Evolutionary conservation across 2,329 filamentous ascomycete genomes (phyloP).

Genomic region (Lasiodiplodia sp.): DNA sequence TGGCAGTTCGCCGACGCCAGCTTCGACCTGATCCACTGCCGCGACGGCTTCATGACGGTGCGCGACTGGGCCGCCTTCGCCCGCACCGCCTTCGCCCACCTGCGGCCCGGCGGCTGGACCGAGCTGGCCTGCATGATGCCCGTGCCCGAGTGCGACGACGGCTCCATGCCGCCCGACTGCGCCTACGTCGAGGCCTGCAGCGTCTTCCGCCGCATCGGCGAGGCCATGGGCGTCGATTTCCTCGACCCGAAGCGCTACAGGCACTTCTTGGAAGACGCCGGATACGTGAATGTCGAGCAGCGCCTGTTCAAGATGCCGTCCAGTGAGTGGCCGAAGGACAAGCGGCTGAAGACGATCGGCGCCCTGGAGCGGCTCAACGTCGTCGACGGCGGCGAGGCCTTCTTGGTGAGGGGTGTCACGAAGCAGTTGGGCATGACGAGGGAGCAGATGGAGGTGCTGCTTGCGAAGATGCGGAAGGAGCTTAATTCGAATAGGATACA

Average conservation of each 20-base stretch:
- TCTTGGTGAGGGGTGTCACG: neutral
- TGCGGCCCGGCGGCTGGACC: conserved; percentile 60
- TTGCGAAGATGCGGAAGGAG: neutral
- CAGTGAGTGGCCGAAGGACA: neutral
- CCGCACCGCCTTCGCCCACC: conserved; percentile 46
- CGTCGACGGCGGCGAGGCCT: neutral
- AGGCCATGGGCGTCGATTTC: neutral
- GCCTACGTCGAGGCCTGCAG: neutral
- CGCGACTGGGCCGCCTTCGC: conserved; percentile 61
- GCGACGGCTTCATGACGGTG: conserved; percentile 61
- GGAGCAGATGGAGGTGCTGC: neutral
- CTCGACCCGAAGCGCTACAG: neutral
- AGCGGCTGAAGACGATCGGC: neutral
- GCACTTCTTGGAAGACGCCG: neutral
- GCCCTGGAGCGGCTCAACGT: neutral
- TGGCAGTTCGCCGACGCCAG: conserved; percentile 43
- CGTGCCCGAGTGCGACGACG: conserved; percentile 15
- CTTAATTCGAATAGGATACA: neutral
- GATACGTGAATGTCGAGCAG: too few species aligned
- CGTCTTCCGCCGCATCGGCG: neutral
- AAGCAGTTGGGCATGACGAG: neutral
- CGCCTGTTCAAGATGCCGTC: too few species aligned
- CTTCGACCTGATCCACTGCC: conserved; percentile 66
- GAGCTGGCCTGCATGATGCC: conserved; percentile 55
- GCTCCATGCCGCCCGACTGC: conserved; percentile 35